phyloP scores from a whole-genome alignment of 768 basidiomycete genomes.

The Mycena amicta region DNA sequence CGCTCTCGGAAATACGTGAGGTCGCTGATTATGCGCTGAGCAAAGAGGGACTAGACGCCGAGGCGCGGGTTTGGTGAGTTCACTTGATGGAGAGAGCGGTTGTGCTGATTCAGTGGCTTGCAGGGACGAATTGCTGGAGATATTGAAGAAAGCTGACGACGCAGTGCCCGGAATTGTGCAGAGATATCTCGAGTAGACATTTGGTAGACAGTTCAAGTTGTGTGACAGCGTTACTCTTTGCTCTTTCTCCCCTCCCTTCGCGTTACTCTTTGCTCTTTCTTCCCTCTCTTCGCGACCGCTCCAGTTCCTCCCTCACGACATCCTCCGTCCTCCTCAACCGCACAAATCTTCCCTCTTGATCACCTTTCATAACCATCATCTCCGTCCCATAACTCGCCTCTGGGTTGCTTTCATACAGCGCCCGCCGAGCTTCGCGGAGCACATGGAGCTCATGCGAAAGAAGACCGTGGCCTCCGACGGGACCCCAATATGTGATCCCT shows the following conservation, averaged over 20 bases:
- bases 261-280: neutral
- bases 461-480: slow-evolving; percentile 74
- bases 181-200: neutral
- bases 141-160: neutral
- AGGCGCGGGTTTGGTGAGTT: neutral
- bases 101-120: neutral
- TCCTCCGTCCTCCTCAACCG: slow-evolving; percentile 58
- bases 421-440: slow-evolving; percentile 53
- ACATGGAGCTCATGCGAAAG: slow-evolving; percentile 65
- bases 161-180: neutral
- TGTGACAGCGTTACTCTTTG: neutral
- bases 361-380: slow-evolving; percentile 49
- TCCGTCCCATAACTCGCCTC: slow-evolving; percentile 48
- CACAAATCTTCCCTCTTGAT: slow-evolving; percentile 51
- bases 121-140: neutral
- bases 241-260: neutral
- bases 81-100: neutral
- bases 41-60: neutral
- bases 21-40: neutral
- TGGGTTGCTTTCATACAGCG: slow-evolving; percentile 10
- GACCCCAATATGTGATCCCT: slow-evolving; percentile 84
- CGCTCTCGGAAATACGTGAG: neutral
- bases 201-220: neutral
- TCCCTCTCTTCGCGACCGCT: slow-evolving; percentile 12
- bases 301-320: slow-evolving; percentile 57